These are phyloP conservation scores for Roridomyces roridus DNA, from an alignment of 768 basidiomycete species.

Conservation along the genomic window DNA sequence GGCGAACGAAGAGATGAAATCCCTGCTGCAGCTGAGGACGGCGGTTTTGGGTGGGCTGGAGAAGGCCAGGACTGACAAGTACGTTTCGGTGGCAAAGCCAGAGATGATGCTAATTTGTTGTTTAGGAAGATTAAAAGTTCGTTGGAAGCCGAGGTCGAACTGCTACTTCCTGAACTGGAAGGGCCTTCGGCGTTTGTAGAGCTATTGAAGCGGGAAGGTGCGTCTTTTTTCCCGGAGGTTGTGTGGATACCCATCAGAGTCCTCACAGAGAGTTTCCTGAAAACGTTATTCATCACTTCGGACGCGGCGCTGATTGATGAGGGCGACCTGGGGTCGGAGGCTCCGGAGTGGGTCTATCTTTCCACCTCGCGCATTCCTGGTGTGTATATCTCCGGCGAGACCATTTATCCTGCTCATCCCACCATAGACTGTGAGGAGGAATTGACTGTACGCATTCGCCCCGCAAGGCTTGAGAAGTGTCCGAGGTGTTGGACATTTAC, in stretches of 20 bases:
- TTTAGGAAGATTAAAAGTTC: slow-evolving; percentile 74
- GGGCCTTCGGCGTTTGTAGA: slow-evolving; percentile 29
- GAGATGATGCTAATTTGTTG: neutral
- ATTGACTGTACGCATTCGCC: slow-evolving; percentile 61
- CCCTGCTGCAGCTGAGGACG: slow-evolving; percentile 64
- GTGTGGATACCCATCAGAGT: neutral
- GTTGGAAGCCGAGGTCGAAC: slow-evolving; percentile 75
- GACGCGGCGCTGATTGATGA: slow-evolving; percentile 61
- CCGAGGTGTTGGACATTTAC: slow-evolving; percentile 91
- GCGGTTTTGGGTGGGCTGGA: slow-evolving; percentile 75
- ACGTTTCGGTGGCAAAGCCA: slow-evolving; percentile 21
- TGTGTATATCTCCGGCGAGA: slow-evolving; percentile 30
- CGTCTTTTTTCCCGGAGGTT: neutral
- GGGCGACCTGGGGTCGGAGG: slow-evolving; percentile 43
- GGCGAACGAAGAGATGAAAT: slow-evolving; percentile 67
- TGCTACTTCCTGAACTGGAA: slow-evolving; percentile 53
- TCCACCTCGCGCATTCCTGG: slow-evolving; percentile 52
- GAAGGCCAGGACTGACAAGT: slow-evolving; percentile 80
- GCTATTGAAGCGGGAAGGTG: slow-evolving; percentile 52
- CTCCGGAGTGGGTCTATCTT: slow-evolving; percentile 57
- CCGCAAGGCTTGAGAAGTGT: slow-evolving; percentile 73
- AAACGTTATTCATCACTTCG: slow-evolving; percentile 84
- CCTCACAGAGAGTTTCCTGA: slow-evolving; percentile 64
- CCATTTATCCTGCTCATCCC: too few relatives aligned
- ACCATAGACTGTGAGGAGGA: too few relatives aligned